phyloP scores from a whole-genome alignment of 805 yeast genomes.

The Kodamaea laetipori region DNA sequence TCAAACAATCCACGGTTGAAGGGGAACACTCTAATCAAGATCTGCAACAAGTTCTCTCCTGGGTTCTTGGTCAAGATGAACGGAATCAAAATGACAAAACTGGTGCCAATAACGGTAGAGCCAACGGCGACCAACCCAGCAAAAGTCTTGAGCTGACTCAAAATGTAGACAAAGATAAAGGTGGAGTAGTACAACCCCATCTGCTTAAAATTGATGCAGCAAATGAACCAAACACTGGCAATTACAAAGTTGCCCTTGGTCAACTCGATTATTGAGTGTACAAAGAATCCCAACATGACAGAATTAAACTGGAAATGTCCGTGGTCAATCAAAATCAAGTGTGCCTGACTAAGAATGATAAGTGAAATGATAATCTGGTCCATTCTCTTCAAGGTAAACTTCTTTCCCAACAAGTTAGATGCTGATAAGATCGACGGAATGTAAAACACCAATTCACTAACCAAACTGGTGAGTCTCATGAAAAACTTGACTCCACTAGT shows the following conservation, averaged over 20 bases:
- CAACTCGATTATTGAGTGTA: constrained; percentile 66
- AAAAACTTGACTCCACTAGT: constrained; percentile 65
- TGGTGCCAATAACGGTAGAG: constrained; percentile 58
- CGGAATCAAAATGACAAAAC: constrained; percentile 58
- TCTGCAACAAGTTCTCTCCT: constrained; percentile 50
- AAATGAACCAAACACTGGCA: constrained; percentile 76
- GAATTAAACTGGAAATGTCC: constrained; percentile 97
- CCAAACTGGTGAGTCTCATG: constrained; percentile 79
- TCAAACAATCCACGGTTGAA: constrained; percentile 93
- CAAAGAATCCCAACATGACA: constrained; percentile 87
- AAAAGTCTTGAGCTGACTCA: constrained; percentile 52
- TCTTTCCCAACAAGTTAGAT: constrained; percentile 69
- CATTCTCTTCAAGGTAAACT: constrained; percentile 56
- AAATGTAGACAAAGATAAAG: constrained; percentile 75
- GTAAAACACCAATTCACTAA: constrained; percentile 73
- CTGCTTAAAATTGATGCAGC: constrained; percentile 84
- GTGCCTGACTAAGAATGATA: constrained; percentile 82
- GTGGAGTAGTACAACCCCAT: constrained; percentile 96
- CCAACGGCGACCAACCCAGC: constrained; percentile 63
- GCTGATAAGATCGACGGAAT: constrained; percentile 79
- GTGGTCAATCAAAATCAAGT: constrained; percentile 83
- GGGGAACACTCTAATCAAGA: constrained; percentile 76
- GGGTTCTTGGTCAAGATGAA: constrained; percentile 42
- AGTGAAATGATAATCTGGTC: constrained; percentile 78
- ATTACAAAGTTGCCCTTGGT: constrained; percentile 61